These are phyloP conservation scores for Fusarium multiceps DNA, from an alignment of 2,329 filamentous ascomycete species.

Conservation along the genomic window DNA sequence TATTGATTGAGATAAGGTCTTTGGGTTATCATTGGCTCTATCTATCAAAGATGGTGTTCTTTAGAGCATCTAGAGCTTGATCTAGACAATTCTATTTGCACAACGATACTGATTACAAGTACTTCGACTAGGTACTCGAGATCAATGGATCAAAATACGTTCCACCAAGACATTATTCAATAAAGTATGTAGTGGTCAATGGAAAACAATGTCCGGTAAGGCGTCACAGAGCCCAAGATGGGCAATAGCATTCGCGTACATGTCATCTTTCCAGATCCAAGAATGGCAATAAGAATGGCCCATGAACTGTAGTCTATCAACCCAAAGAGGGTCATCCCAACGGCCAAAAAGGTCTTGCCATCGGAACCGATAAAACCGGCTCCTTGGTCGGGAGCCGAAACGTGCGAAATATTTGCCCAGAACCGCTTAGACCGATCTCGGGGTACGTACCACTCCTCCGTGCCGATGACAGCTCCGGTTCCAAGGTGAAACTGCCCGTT, in stretches of 20 bases:
- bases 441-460: neutral
- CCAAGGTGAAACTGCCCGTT: neutral
- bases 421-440: conserved; percentile 11
- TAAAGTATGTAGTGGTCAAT: conserved; percentile 2
- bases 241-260: neutral
- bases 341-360: neutral
- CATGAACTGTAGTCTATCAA: conserved; percentile 4
- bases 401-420: conserved; percentile 20
- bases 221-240: neutral
- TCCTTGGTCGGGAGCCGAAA: conserved; percentile 2
- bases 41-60: neutral
- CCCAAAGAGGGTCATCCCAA: neutral
- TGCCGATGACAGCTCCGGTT: conserved; percentile 6
- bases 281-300: neutral
- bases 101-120: neutral
- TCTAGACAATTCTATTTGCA: neutral
- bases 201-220: conserved; percentile 37
- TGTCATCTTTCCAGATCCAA: neutral
- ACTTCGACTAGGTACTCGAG: no score
- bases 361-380: conserved; percentile 32
- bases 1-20: neutral
- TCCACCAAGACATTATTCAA: neutral
- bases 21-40: neutral
- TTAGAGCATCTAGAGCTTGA: neutral
- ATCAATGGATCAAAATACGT: neutral